These are phyloP conservation scores for Inonotus hispidus DNA, from an alignment of 1,284 basidiomycete species.

Conservation along the genomic window DNA sequence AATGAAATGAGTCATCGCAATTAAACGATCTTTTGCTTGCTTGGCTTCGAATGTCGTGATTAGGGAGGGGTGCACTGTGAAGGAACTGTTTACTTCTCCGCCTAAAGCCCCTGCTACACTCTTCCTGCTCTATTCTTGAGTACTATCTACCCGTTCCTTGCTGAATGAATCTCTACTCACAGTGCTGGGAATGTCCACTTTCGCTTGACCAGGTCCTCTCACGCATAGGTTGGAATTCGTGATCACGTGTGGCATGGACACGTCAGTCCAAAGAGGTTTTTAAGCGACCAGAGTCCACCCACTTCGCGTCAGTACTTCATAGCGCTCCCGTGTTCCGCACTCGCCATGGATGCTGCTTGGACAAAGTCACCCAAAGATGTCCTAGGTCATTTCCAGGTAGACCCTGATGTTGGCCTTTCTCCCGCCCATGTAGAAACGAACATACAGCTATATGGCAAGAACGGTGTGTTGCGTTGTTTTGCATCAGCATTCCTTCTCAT, in stretches of 20 bases:
- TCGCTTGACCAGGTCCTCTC: background rate
- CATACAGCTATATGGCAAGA: constrained; percentile 77
- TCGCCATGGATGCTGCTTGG: constrained; percentile 68
- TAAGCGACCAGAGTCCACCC: background rate
- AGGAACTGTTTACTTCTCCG: background rate
- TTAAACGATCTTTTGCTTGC: background rate
- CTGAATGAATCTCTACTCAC: background rate
- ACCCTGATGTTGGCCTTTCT: constrained; percentile 36
- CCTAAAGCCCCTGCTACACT: background rate
- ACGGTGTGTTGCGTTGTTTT: constrained; percentile 49
- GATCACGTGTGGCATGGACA: constrained; percentile 4
- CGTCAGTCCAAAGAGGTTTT: constrained; percentile 1
- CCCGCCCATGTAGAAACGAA: constrained; percentile 62
- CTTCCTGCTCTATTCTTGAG: background rate
- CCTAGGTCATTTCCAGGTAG: constrained; percentile 59
- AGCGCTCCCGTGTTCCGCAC: constrained; percentile 19
- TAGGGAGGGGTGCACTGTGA: background rate
- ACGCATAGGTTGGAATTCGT: background rate
- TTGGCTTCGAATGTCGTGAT: constrained; percentile 2
- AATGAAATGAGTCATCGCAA: background rate
- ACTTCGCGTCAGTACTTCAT: background rate
- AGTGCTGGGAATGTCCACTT: constrained; percentile 1
- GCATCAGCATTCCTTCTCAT: background rate
- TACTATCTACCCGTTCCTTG: background rate
- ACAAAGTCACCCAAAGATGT: constrained; percentile 57